phyloP scores from a whole-genome alignment of 495 filamentous ascomycete species.

The Thozetella sp. region DNA sequence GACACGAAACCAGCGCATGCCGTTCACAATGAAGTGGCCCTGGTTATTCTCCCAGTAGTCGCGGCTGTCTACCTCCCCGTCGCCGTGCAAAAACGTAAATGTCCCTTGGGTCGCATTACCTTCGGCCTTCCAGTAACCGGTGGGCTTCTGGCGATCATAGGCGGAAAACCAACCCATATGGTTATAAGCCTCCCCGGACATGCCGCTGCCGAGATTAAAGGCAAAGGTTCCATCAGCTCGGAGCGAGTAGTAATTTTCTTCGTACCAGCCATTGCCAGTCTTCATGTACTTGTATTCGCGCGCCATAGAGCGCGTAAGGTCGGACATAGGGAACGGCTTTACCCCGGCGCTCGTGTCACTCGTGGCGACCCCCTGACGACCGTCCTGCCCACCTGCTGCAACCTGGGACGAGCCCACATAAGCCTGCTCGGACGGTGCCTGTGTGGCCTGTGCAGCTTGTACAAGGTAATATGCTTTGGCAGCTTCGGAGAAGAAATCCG shows the following conservation, averaged over 20 bases:
- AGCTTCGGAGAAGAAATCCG: neutral
- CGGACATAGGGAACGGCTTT: neutral
- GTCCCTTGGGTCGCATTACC: neutral
- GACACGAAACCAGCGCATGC: neutral
- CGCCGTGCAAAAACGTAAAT: neutral
- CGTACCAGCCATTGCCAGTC: neutral
- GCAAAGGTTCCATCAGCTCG: neutral
- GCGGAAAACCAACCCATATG: neutral
- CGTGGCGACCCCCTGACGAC: neutral
- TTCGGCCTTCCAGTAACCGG: neutral
- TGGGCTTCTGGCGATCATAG: neutral
- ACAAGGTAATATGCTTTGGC: neutral
- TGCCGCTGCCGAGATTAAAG: neutral
- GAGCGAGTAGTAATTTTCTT: neutral
- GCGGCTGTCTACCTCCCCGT: neutral
- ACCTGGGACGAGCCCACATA: neutral
- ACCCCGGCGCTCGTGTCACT: neutral
- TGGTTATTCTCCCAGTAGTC: constrained; percentile 1
- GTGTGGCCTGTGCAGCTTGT: neutral
- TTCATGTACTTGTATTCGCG: neutral
- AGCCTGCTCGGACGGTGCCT: neutral
- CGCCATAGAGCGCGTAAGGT: neutral
- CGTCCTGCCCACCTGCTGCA: neutral
- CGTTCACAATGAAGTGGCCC: neutral
- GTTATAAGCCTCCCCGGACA: neutral